Conservation (phyloP, 495 filamentous ascomycete species). For the Penicillium canescens region DNA sequence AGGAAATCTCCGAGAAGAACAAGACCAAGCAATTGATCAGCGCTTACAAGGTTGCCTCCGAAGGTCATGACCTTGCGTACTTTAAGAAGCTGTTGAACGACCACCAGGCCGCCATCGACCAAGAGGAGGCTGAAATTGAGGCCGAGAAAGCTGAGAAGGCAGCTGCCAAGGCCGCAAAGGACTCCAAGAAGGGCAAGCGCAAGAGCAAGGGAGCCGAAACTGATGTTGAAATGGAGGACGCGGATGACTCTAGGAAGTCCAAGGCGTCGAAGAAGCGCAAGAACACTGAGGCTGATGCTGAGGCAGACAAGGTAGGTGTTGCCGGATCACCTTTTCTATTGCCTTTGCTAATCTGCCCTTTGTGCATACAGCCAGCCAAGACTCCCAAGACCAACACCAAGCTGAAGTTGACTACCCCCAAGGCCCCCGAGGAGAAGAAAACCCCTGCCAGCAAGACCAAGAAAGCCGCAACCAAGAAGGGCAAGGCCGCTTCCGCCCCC, state of each 20-base stretch:
- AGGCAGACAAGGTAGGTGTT: constrained; percentile 62
- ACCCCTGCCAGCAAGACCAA: constrained; percentile 63
- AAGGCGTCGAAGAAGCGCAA: constrained; percentile 67
- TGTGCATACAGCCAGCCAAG: constrained; percentile 48
- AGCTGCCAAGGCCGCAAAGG: constrained; percentile 59
- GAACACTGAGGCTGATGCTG: constrained; percentile 64
- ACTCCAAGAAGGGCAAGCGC: constrained; percentile 60
- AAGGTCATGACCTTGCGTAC: constrained; percentile 67
- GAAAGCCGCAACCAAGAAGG: constrained; percentile 41
- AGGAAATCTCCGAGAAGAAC: constrained; percentile 61
- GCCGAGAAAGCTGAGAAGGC: constrained; percentile 60
- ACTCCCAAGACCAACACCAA: constrained; percentile 60
- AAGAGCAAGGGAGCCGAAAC: constrained; percentile 63
- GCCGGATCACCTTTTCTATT: background rate
- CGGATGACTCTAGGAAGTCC: constrained; percentile 50
- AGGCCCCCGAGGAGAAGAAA: constrained; percentile 52
- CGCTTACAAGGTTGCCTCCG: constrained; percentile 71
- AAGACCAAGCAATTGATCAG: constrained; percentile 73
- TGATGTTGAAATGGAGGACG: constrained; percentile 79
- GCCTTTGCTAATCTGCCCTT: constrained; percentile 1
- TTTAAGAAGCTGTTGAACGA: constrained; percentile 73
- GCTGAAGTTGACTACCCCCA: constrained; percentile 54
- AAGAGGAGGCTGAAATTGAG: constrained; percentile 61
- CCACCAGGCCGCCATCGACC: constrained; percentile 57
- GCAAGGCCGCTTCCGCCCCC: constrained; percentile 46